Evolutionary conservation across 2,329 filamentous ascomycete genomes (phyloP).

Genomic region (Neoascochyta sp.): DNA sequence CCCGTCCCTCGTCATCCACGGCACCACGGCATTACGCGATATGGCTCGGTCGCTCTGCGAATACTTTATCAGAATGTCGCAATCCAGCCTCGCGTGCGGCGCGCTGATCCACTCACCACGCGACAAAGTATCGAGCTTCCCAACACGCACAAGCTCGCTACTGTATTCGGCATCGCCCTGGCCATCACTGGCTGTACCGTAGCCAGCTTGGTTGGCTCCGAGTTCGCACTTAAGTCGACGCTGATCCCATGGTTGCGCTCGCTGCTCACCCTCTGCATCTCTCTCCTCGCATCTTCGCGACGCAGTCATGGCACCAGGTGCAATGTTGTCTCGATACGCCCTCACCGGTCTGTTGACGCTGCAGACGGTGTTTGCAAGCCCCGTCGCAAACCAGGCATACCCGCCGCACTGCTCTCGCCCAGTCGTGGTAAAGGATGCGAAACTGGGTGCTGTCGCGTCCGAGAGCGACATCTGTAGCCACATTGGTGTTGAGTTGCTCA

Average conservation of each 20-base stretch:
- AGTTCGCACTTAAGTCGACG: conserved; percentile 10
- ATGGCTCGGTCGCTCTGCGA: too few species aligned
- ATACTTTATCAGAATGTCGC: too few species aligned
- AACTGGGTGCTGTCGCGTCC: conserved; percentile 46
- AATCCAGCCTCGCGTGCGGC: too few species aligned
- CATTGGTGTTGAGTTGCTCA: conserved; percentile 48
- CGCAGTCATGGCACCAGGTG: conserved; percentile 26
- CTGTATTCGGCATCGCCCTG: too few species aligned
- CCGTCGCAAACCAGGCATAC: conserved; percentile 11
- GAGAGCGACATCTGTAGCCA: conserved; percentile 45
- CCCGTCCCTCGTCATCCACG: too few species aligned
- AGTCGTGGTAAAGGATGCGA: conserved; percentile 16
- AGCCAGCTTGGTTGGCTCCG: too few species aligned
- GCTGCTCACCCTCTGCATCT: conserved; percentile 8
- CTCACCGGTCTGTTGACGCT: conserved; percentile 26
- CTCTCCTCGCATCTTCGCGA: conserved; percentile 7
- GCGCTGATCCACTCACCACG: too few species aligned
- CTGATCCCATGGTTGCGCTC: conserved; percentile 4
- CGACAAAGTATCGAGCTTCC: too few species aligned
- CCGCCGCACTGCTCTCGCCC: conserved; percentile 10
- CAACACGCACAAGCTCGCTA: too few species aligned
- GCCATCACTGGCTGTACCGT: too few species aligned
- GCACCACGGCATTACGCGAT: too few species aligned
- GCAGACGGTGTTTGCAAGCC: conserved; percentile 25
- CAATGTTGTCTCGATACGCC: conserved; percentile 14